These are phyloP conservation scores for Penicillium steckii DNA, from an alignment of 495 filamentous ascomycete species.

Conservation along the genomic window DNA sequence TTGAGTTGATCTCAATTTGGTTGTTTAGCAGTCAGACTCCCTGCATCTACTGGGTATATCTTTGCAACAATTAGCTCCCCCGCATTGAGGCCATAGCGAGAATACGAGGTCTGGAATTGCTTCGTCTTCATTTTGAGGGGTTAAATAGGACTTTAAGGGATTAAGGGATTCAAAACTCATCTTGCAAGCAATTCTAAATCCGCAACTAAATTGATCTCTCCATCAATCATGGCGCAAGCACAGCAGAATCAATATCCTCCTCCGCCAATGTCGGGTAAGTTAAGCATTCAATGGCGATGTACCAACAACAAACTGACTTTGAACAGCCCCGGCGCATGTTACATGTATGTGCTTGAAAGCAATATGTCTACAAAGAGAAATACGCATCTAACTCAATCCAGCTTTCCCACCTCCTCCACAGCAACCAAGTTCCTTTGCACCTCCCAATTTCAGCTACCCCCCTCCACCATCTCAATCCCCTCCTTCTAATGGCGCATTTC, in stretches of 20 bases:
- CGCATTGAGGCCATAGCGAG: too few relatives aligned
- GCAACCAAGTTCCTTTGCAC: constrained; percentile 25
- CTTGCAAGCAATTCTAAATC: neutral
- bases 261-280: constrained; percentile 24
- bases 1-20: neutral
- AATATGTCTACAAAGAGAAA: neutral
- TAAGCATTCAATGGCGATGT: neutral
- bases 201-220: neutral
- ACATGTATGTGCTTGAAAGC: constrained; percentile 14
- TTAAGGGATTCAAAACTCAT: neutral
- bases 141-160: too few relatives aligned
- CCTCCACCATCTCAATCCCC: constrained; percentile 34
- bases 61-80: too few relatives aligned
- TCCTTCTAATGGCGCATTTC: constrained; percentile 5
- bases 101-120: too few relatives aligned
- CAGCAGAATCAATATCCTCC: constrained; percentile 13
- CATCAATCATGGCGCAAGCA: constrained; percentile 1
- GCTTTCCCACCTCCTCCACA: constrained; percentile 16
- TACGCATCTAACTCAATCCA: neutral
- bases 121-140: too few relatives aligned
- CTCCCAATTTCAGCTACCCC: constrained; percentile 37
- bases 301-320: neutral
- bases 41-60: too few relatives aligned
- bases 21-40: too few relatives aligned
- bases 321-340: constrained; percentile 22